Conservation (phyloP, 2,329 filamentous ascomycete species). For the Trichoderma brevicompactum region DNA sequence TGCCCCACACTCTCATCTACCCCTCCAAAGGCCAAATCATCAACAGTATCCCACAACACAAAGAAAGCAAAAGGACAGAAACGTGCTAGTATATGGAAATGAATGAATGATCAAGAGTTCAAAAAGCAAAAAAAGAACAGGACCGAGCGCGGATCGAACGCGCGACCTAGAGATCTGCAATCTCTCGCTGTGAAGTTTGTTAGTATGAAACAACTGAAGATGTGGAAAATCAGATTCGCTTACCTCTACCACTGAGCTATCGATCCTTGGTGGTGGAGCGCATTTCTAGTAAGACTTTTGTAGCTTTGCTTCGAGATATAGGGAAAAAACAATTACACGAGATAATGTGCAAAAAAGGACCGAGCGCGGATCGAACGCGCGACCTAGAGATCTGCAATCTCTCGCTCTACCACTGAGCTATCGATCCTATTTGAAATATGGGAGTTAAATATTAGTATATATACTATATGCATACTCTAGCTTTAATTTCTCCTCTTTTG, state of each 20-base stretch:
- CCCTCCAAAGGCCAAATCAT: slow-evolving; percentile 1
- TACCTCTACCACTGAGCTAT: slow-evolving; percentile 24
- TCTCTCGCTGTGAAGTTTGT: slow-evolving; percentile 9
- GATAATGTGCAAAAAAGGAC: too few species aligned
- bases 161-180: slow-evolving; percentile 25
- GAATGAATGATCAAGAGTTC: neutral
- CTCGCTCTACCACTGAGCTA: slow-evolving; percentile 22
- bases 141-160: slow-evolving; percentile 22
- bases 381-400: slow-evolving; percentile 20
- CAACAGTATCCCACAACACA: neutral
- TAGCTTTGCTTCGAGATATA: too few species aligned
- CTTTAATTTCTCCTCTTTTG: too few species aligned
- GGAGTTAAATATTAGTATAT: too few species aligned
- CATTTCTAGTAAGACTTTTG: too few species aligned
- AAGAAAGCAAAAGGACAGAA: neutral
- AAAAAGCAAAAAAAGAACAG: neutral
- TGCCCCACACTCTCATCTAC: neutral
- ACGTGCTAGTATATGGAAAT: neutral
- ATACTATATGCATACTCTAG: too few species aligned
- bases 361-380: slow-evolving; percentile 17
- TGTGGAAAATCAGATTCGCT: neutral
- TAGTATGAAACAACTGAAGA: neutral
- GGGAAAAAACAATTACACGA: too few species aligned
- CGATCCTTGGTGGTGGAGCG: slow-evolving; percentile 8
- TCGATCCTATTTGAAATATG: slow-evolving; percentile 9